Evolutionary conservation across 108 stramenopile species (phyloP).

Genomic region (Cyclostephanos tholiformis): DNA sequence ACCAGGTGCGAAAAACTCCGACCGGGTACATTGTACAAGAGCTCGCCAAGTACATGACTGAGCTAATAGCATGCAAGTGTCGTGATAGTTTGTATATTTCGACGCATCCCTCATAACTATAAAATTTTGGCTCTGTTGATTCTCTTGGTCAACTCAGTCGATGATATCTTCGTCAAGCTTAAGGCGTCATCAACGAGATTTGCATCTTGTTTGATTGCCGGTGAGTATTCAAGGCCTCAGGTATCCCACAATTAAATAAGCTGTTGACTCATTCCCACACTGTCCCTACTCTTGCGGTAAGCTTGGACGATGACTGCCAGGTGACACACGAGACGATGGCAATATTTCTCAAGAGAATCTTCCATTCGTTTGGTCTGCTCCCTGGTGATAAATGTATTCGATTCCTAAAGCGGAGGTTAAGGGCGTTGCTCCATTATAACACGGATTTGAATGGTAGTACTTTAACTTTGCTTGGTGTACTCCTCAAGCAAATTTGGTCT

Average conservation of each 20-base stretch:
- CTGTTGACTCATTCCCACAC: background rate
- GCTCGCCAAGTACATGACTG: slow-evolving; percentile 38
- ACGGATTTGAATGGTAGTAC: slow-evolving; percentile 30
- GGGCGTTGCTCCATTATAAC: slow-evolving; percentile 38
- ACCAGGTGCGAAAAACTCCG: slow-evolving; percentile 11
- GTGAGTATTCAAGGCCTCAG: slow-evolving; percentile 1
- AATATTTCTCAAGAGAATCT: slow-evolving; percentile 27
- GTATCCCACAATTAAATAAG: background rate
- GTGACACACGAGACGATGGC: slow-evolving; percentile 23
- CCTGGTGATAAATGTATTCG: slow-evolving; percentile 24
- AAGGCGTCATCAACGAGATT: slow-evolving; percentile 37
- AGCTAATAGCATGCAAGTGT: slow-evolving; percentile 31
- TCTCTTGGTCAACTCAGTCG: background rate
- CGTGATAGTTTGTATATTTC: background rate
- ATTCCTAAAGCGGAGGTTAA: slow-evolving; percentile 24
- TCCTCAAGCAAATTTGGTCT: too few species aligned
- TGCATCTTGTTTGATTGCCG: slow-evolving; percentile 34
- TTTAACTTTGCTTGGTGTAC: background rate
- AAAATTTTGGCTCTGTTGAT: too few species aligned
- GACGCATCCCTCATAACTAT: too few species aligned
- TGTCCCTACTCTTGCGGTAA: background rate
- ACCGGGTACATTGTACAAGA: slow-evolving; percentile 37
- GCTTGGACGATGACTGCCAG: slow-evolving; percentile 20
- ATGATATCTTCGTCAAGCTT: slow-evolving; percentile 35
- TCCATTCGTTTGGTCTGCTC: slow-evolving; percentile 15